Percentiles rank a stretch among this genome's conserved stretches.
Conservation (phyloP, 352 stramenopile species). For the Pythium scleroteichum region DNA sequence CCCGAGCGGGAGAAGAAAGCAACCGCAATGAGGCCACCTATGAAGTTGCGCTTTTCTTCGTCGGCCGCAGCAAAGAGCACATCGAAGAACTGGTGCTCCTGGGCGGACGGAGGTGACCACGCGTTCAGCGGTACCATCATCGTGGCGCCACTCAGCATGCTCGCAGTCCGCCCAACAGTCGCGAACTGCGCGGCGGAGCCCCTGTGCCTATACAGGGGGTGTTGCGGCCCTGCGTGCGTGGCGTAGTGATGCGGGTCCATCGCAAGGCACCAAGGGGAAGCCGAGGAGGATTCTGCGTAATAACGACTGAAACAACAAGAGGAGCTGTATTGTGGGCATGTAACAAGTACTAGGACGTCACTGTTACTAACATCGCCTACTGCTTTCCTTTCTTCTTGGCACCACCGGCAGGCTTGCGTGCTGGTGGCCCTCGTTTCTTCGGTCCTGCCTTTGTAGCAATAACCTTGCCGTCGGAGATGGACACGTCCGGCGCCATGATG, state of each 20-base stretch:
- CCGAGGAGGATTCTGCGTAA: neutral
- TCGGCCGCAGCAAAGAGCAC: constrained; percentile 91
- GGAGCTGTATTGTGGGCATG: too few species aligned
- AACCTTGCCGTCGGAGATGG: constrained; percentile 6
- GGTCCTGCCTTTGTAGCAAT: constrained; percentile 3
- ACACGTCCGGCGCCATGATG: constrained; percentile 43
- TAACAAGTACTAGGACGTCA: too few species aligned
- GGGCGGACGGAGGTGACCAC: constrained; percentile 59
- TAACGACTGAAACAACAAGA: constrained; percentile 1
- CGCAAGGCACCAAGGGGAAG: neutral
- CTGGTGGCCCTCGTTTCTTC: constrained; percentile 31
- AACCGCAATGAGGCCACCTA: constrained; percentile 89
- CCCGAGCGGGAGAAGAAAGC: constrained; percentile 93
- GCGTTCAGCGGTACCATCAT: constrained; percentile 32
- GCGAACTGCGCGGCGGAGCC: constrained; percentile 36
- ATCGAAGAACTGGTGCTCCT: constrained; percentile 90
- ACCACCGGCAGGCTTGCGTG: constrained; percentile 18
- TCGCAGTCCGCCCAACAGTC: constrained; percentile 33
- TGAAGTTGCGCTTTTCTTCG: constrained; percentile 72
- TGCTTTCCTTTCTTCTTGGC: constrained; percentile 36
- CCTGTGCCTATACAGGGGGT: constrained; percentile 39
- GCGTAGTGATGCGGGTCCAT: constrained; percentile 66
- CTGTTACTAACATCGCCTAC: constrained; percentile 21
- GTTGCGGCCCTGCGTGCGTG: constrained; percentile 38
- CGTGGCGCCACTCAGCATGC: constrained; percentile 21